phyloP scores from a whole-genome alignment of 768 basidiomycete species.

The Auriscalpium orientale region DNA sequence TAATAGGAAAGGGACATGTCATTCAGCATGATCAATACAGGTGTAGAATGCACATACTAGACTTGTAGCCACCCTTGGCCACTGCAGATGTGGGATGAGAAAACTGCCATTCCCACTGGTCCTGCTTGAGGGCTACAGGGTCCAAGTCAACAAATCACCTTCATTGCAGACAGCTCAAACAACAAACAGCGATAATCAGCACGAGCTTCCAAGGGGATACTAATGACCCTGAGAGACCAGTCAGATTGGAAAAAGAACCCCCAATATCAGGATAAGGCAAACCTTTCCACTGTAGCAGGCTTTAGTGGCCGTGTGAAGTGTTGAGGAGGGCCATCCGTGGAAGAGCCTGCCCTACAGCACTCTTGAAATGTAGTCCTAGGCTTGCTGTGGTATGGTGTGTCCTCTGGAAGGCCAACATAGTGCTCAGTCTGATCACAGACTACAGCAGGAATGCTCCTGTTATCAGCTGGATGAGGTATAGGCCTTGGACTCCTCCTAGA shows the following conservation, averaged over 20 bases:
- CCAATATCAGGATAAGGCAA: constrained; percentile 15
- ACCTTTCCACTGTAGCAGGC: constrained; percentile 51
- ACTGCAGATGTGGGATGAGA: constrained; percentile 52
- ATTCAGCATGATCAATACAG: background rate
- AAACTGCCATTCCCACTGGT: constrained; percentile 53
- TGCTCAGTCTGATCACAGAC: constrained; percentile 29
- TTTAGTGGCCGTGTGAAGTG: constrained; percentile 56
- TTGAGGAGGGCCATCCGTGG: constrained; percentile 41
- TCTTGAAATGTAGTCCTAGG: constrained; percentile 38
- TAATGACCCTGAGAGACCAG: constrained; percentile 40
- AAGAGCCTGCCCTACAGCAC: constrained; percentile 35
- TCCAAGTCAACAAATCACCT: constrained; percentile 3
- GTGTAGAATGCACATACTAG: constrained; percentile 29
- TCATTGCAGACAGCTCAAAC: background rate
- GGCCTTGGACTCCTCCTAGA: constrained; percentile 16
- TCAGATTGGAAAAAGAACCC: background rate
- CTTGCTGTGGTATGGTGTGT: constrained; percentile 25
- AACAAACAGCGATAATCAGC: constrained; percentile 62
- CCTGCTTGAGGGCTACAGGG: constrained; percentile 33
- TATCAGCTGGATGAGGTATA: constrained; percentile 18
- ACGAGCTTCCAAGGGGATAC: constrained; percentile 44
- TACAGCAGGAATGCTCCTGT: constrained; percentile 21
- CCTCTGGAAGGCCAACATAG: constrained; percentile 27
- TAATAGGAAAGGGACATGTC: constrained; percentile 11
- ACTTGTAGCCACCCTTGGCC: constrained; percentile 43